These are phyloP conservation scores for Fusarium irregulare DNA, from an alignment of 2,329 filamentous ascomycete species.

Conservation along the genomic window DNA sequence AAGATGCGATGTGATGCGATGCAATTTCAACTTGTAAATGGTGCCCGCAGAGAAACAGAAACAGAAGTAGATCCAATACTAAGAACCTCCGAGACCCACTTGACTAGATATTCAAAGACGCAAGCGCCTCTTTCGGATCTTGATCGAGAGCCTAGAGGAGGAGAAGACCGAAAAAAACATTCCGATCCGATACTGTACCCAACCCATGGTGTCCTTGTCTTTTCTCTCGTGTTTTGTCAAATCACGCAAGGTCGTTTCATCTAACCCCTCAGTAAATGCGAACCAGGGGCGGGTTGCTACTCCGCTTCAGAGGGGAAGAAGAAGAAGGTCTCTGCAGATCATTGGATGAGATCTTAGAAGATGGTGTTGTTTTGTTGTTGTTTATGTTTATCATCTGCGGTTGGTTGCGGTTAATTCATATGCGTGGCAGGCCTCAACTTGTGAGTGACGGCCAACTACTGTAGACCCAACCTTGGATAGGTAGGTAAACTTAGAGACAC, in stretches of 20 bases:
- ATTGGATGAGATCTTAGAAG: not conserved
- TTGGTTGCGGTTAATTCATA: constrained; percentile 1
- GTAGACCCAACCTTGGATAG: constrained; percentile 7
- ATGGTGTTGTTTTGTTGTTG: constrained; percentile 21
- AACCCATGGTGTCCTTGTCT: constrained; percentile 33
- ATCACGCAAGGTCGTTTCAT: constrained; percentile 30
- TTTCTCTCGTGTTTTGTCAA: constrained; percentile 26
- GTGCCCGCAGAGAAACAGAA: constrained; percentile 38
- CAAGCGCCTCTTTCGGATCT: constrained; percentile 45
- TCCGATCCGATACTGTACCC: constrained; percentile 37
- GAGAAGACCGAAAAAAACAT: constrained; percentile 34
- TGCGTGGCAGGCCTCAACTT: constrained; percentile 31
- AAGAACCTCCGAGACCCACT: constrained; percentile 32
- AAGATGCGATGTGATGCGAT: constrained; percentile 8
- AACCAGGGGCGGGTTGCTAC: constrained; percentile 34
- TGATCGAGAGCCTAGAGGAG: constrained; percentile 36
- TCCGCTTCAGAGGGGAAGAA: constrained; percentile 11
- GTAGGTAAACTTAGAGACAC: constrained; percentile 7
- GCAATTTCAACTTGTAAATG: constrained; percentile 45
- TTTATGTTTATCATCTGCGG: constrained; percentile 16
- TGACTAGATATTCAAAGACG: constrained; percentile 39
- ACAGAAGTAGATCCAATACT: constrained; percentile 17
- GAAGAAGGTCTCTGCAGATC: constrained; percentile 14
- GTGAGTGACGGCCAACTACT: constrained; percentile 1
- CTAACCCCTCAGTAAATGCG: constrained; percentile 32